Evolutionary conservation across 352 stramenopile genomes (phyloP), one percentile per base, ranked within the genome.

Genomic region (Lagenidium sp.): DNA sequence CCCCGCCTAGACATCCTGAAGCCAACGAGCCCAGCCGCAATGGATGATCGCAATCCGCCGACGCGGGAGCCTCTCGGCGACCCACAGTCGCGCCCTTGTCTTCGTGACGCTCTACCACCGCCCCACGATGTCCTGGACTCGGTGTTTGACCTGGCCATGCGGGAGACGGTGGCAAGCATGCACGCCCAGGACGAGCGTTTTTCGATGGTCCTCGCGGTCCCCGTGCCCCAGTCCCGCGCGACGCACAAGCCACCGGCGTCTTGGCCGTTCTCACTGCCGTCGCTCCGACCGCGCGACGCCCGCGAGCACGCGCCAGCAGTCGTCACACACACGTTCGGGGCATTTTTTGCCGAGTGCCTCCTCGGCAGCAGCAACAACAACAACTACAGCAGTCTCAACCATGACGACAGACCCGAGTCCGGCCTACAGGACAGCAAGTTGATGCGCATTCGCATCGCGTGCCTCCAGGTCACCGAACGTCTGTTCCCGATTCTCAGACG

Each of bases 291-390:
- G 13, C 12, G n/a, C 12, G 19, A 28, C 6, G 20, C 47, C 24
- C n/a, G 36, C 10, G 30, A 48, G 18, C 57, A 37, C 35, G 50
- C 21, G 29, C 48, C 50, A 47, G 34, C 41, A 48, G 67, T 63
- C 50, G 52, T 57, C 15, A 36, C 24, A 41, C 64, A 77, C 36
- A 82, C 68, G 2, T 85, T 85, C 44, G 72, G 72, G 18, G 46
- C 32, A 7, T 66, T 76, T 44, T 79, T 81, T 18, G 61, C 64
- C 0, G 60, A 78, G 34, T 81, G 68, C 32, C 13, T 57, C 4
- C 13, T 78, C 15, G 42, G 52, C 11, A 55, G 38, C 24, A 51
- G 56, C 30, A 29, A 26, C 24, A 20, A 41, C 0, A 60, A 72
- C 13, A 32, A 32, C 15, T 8, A 32, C 8, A n/a, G n/a, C n/a